Evolutionary conservation across 78 protist genomes (phyloP), one percentile per base, ranked within the genome.

Genomic region (Thecamonas trahens): DNA sequence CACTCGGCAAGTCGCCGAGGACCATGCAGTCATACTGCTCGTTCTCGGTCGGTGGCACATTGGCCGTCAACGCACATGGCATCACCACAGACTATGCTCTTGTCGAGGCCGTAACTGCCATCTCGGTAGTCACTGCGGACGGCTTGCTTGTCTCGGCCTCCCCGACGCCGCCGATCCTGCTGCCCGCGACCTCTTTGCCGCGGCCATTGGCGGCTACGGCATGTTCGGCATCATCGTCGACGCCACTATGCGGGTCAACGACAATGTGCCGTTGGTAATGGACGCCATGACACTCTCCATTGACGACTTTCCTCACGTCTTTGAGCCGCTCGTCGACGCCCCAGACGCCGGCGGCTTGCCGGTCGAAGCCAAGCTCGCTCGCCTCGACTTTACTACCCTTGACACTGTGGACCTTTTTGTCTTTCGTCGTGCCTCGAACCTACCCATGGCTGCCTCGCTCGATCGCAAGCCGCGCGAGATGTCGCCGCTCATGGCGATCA

Each of bases 41-140:
- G n/a, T 79, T 79, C 44, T 60, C 72, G n/a, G 74, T 79, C 53
- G 85, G 85, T 54, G 85, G 85, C 34, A 79, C 85, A 8, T 22
- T 79, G 22, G 40, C 61, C 52, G 85, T 79, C 40, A 79, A 79
- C 53, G 85, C 73, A 2, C 85, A 79, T 49, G 85, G 85, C 22
- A 79, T 79, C 61, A 79, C 85, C 14, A 67, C 85, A 3, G 85
- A 79, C 59, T 22, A 64, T 38, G 0, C 45, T 24, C 4, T 79
- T 1, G 67, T 32, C 1, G 78, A 79, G 42, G 34, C 62, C 59
- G 68, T 79, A 31, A 15, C 38, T 8, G 5, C 49, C 4, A 44
- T 79, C 18, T 1, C 9, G 29, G 28, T 79, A 5, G 32, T 79
- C 55, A 62, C 11, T 3, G 22, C 60, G 9, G 77, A 61, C 40